These are phyloP conservation scores for Spizellomyces punctatus DNA, from an alignment of 192 early-diverging fungal species.

Conservation along the genomic window DNA sequence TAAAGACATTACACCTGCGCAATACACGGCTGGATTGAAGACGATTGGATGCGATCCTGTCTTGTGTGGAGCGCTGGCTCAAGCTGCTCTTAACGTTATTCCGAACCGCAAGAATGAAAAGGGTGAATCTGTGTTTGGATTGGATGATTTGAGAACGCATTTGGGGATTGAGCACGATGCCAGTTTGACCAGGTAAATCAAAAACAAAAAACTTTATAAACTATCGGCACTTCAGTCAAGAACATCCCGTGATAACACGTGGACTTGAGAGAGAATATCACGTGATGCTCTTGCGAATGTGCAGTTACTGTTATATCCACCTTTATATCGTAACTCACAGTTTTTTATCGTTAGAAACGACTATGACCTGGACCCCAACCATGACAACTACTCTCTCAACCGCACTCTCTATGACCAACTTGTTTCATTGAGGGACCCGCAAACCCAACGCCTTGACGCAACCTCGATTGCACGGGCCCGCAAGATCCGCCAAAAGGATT, in stretches of 20 bases:
- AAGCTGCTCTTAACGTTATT: neutral
- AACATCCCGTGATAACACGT: too few relatives aligned
- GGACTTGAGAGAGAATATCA: too few relatives aligned
- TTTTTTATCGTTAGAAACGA: too few relatives aligned
- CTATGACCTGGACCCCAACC: neutral
- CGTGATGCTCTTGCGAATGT: too few relatives aligned
- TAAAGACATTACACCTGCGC: slow-evolving; percentile 8
- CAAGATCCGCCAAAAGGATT: neutral
- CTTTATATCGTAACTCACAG: too few relatives aligned
- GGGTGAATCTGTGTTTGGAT: slow-evolving; percentile 2
- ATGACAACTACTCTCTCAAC: slow-evolving; percentile 25
- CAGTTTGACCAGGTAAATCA: neutral
- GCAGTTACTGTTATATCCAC: too few relatives aligned
- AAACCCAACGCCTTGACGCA: slow-evolving; percentile 6
- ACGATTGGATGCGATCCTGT: slow-evolving; percentile 5
- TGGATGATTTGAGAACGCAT: slow-evolving; percentile 27
- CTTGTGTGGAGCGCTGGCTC: slow-evolving; percentile 1
- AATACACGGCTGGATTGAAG: slow-evolving; percentile 19
- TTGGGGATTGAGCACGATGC: slow-evolving; percentile 28
- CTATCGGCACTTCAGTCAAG: too few relatives aligned
- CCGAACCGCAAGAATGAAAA: too few relatives aligned
- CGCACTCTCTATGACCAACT: slow-evolving; percentile 26
- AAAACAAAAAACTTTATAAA: too few relatives aligned
- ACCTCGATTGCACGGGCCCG: slow-evolving; percentile 1
- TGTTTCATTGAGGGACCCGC: slow-evolving; percentile 11